A percentile compares a stretch with the other conserved stretches of the same genome.
These are phyloP conservation scores for Amylocarpus encephaloides DNA, from an alignment of 2,329 filamentous ascomycete genomes.

Conservation along the genomic window DNA sequence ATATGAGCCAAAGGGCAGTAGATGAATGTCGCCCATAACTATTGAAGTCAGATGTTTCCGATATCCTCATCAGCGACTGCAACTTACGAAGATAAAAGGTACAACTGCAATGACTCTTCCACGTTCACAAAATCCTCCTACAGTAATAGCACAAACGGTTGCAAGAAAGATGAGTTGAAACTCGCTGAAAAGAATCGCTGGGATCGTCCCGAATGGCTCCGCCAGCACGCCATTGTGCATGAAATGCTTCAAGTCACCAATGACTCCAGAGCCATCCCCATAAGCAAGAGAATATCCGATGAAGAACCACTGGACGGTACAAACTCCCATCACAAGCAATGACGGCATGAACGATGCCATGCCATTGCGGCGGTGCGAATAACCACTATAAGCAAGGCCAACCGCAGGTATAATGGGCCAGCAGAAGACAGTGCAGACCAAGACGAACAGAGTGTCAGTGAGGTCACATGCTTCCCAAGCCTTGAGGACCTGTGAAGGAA, in stretches of 20 bases:
- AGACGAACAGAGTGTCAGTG: constrained; percentile 47
- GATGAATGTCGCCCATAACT: constrained; percentile 59
- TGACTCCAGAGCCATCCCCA: constrained; percentile 51
- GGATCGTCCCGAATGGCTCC: constrained; percentile 53
- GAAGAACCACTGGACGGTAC: constrained; percentile 50
- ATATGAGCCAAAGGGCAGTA: constrained; percentile 71
- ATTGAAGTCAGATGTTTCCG: not conserved
- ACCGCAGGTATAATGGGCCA: constrained; percentile 64
- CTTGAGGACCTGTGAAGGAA: constrained; percentile 32
- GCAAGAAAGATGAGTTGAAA: constrained; percentile 58
- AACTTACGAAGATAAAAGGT: constrained; percentile 57
- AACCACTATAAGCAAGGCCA: constrained; percentile 57
- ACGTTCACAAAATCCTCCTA: constrained; percentile 54
- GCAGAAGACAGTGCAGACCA: constrained; percentile 53
- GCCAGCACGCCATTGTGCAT: constrained; percentile 52
- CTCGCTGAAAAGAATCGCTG: constrained; percentile 59
- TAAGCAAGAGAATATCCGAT: constrained; percentile 60
- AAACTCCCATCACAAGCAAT: constrained; percentile 48
- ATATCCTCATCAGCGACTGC: not conserved
- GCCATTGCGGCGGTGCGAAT: constrained; percentile 54
- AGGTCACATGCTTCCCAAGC: constrained; percentile 45
- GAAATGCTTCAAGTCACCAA: constrained; percentile 55
- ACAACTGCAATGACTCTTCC: constrained; percentile 56
- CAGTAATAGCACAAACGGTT: constrained; percentile 44
- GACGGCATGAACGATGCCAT: constrained; percentile 58